These are phyloP conservation scores for Candida buenavistaensis DNA, from an alignment of 1,139 yeast species.

Conservation along the genomic window DNA sequence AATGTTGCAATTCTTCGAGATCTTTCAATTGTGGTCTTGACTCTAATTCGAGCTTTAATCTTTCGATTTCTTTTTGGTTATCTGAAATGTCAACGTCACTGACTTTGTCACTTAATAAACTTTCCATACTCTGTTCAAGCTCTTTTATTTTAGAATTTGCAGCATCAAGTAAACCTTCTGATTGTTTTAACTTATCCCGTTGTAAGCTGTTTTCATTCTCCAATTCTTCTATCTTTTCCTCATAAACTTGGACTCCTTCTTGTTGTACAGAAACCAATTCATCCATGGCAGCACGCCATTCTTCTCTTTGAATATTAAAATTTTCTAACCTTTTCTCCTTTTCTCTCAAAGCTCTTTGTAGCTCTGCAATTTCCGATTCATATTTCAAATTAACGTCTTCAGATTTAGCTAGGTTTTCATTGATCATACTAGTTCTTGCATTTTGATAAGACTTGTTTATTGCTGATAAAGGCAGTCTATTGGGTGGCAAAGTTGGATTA, in stretches of 20 bases:
- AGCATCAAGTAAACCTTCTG: slow-evolving; percentile 16
- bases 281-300: slow-evolving; percentile 58
- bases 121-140: slow-evolving; percentile 9
- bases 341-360: slow-evolving; percentile 20
- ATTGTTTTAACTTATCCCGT: slow-evolving; percentile 13
- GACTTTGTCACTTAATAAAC: slow-evolving; percentile 7
- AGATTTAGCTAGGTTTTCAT: slow-evolving; percentile 9
- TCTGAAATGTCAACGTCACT: slow-evolving; percentile 16
- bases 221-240: slow-evolving; percentile 15
- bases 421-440: slow-evolving; percentile 9
- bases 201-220: slow-evolving; percentile 12
- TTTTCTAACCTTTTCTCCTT: slow-evolving; percentile 48
- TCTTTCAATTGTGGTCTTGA: slow-evolving; percentile 35
- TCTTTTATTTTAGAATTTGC: slow-evolving; percentile 21
- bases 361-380: slow-evolving; percentile 35
- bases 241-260: slow-evolving; percentile 28
- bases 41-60: slow-evolving; percentile 23
- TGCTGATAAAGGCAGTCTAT: slow-evolving; percentile 10
- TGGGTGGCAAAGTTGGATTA: slow-evolving; percentile 29
- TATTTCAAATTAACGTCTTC: slow-evolving; percentile 25
- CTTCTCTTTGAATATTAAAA: slow-evolving; percentile 55
- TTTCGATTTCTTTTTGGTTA: slow-evolving; percentile 14
- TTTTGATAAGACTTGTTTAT: slow-evolving; percentile 7
- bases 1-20: slow-evolving; percentile 29
- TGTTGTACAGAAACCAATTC: slow-evolving; percentile 48